Evolutionary conservation across 1,139 yeast genomes (phyloP), one percentile per base, ranked within the genome.

Genomic region (Taphrina pruni): DNA sequence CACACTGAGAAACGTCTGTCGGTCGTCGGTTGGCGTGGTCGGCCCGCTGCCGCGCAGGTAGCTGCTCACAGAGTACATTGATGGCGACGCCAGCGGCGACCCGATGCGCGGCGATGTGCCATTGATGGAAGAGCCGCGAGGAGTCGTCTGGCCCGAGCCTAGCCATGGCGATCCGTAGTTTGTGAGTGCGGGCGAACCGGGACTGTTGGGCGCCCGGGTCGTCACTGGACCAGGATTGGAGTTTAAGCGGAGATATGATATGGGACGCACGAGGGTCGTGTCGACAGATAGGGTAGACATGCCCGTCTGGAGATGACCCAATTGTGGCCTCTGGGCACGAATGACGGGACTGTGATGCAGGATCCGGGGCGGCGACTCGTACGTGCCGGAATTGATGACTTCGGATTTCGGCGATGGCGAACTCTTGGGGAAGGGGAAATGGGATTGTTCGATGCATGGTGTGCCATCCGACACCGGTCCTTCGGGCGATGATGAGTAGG

Each of bases 281-380:
- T 58, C 62, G 36, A 56, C 36, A 11, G 60, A 56, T 14, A 41
- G 12, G 26, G 60, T 39, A n/a, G 58, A 54, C 58, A 54, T 54
- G 43, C 43, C 58, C 20, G 58, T 54, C 43, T 38, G 43, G 11
- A 54, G 12, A 32, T 54, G 58, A 7, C 20, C 43, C 58, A 54
- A 38, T 11, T 35, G 41, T 8, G 58, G 58, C 41, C 58, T 17
- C 3, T 54, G 58, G 3, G 58, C 58, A 8, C 58, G 58, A 8
- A 54, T 54, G 26, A 54, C 21, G 26, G 58, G 58, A 38, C 58
- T 54, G 43, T 54, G 58, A 12, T 12, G 45, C 17, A 54, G 11
- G 12, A 54, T 50, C 9, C 36, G 54, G 8, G 54, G 54, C 9
- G 36, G 36, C 9, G 54, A 50, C 54, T 50, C 54, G 12, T 21